Percentiles rank a stretch among this genome's conserved stretches.
Evolutionary conservation across 768 basidiomycete genomes (phyloP).

Genomic region (Pholiota conissans): DNA sequence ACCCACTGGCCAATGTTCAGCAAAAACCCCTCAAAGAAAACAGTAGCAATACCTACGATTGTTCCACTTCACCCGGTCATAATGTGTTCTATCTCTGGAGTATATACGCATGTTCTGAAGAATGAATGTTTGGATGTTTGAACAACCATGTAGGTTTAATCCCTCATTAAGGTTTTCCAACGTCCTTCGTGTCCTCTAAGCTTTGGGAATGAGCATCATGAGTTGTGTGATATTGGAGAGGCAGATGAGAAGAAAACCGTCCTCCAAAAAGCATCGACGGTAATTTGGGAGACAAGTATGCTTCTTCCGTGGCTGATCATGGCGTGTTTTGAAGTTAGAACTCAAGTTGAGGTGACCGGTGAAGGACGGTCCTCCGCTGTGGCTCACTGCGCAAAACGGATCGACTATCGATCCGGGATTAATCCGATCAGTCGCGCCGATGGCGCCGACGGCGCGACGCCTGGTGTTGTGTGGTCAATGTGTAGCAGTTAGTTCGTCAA

Average conservation of each 20-base stretch:
- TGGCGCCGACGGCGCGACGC: neutral
- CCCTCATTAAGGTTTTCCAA: neutral
- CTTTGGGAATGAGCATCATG: neutral
- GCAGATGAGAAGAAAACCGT: neutral
- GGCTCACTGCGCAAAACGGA: neutral
- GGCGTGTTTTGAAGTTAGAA: neutral
- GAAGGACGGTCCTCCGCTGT: no score
- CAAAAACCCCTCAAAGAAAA: neutral
- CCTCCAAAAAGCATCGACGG: neutral
- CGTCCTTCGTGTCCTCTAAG: neutral
- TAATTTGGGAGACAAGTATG: neutral
- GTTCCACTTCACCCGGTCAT: neutral
- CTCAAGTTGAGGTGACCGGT: no score
- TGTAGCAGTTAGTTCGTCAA: no score
- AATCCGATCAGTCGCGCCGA: neutral
- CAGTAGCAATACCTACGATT: neutral
- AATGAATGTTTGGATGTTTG: no score
- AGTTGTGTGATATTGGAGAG: neutral
- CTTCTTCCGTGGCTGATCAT: neutral
- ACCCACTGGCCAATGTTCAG: no score
- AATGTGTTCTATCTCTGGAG: neutral
- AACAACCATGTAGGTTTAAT: neutral
- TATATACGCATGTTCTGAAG: neutral
- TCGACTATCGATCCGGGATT: neutral
- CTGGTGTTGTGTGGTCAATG: no score